These are phyloP conservation scores for Terfezia claveryi DNA, from an alignment of 495 filamentous ascomycete genomes.

Conservation along the genomic window DNA sequence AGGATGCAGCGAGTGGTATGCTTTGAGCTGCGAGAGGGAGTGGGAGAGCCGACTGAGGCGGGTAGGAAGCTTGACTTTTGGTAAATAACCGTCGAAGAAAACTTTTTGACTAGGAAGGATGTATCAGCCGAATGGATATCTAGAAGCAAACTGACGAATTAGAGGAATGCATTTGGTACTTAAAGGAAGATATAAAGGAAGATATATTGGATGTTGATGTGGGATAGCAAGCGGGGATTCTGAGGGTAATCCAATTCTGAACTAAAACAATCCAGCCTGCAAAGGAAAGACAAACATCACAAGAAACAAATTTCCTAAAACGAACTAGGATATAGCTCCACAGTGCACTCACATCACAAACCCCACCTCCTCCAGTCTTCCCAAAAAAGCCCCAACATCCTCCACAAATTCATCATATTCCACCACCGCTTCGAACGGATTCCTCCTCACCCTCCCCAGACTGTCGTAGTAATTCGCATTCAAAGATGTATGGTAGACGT, in stretches of 20 bases:
- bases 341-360: constrained; percentile 34
- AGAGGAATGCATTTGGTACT: too few species aligned
- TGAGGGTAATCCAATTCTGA: too few species aligned
- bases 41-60: constrained; percentile 28
- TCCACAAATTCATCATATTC: constrained; percentile 38
- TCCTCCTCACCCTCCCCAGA: constrained; percentile 2
- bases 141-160: too few species aligned
- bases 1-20: constrained; percentile 5
- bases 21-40: constrained; percentile 2
- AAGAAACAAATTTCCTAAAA: too few species aligned
- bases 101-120: constrained; percentile 21
- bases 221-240: too few species aligned
- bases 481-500: constrained; percentile 37
- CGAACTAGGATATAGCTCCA: too few species aligned
- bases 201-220: too few species aligned
- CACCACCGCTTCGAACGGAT: constrained; percentile 32
- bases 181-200: too few species aligned
- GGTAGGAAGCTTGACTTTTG: constrained; percentile 31
- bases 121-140: too few species aligned
- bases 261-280: too few species aligned
- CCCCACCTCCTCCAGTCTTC: constrained; percentile 27
- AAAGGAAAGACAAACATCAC: too few species aligned
- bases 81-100: constrained; percentile 61
- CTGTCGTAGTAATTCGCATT: constrained; percentile 16
- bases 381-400: constrained; percentile 38